These are phyloP conservation scores for Pythium sp. DNA, from an alignment of 352 stramenopile genomes.

Conservation along the genomic window DNA sequence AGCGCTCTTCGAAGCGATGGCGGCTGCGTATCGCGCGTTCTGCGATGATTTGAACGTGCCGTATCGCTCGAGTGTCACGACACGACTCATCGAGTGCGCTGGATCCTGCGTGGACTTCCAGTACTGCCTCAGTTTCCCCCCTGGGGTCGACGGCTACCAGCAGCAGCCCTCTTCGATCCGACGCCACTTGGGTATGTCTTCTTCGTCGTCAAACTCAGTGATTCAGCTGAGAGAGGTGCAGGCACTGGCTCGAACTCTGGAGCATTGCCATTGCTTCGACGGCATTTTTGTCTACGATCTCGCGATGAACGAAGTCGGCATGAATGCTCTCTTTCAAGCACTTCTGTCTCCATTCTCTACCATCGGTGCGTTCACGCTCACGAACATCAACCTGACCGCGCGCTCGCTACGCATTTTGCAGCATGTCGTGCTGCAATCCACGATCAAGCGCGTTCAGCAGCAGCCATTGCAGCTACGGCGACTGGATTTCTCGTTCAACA, in stretches of 20 bases:
- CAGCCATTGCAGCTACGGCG: conserved; percentile 30
- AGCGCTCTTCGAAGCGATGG: conserved; percentile 31
- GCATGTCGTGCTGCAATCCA: conserved; percentile 52
- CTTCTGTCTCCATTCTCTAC: conserved; percentile 35
- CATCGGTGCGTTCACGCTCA: conserved; percentile 42
- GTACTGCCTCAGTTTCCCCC: conserved; percentile 48
- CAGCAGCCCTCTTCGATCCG: conserved; percentile 13
- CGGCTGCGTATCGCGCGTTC: conserved; percentile 53
- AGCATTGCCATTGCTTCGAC: conserved; percentile 38
- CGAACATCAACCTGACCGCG: conserved; percentile 42
- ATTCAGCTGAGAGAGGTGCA: conserved; percentile 42
- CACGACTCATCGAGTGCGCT: conserved; percentile 48
- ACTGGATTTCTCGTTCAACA: conserved; percentile 70
- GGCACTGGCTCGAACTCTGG: conserved; percentile 41
- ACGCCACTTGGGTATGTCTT: not conserved
- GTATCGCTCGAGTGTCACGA: conserved; percentile 45
- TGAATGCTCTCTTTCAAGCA: conserved; percentile 51
- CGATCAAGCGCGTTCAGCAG: conserved; percentile 30
- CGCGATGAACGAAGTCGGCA: conserved; percentile 33
- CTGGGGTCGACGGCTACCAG: conserved; percentile 31
- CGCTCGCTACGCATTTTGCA: conserved; percentile 45
- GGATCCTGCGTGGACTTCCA: conserved; percentile 55
- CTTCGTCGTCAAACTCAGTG: conserved; percentile 2
- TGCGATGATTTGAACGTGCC: conserved; percentile 54
- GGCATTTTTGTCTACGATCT: conserved; percentile 52